Percentiles rank a stretch among this genome's conserved stretches.
phyloP scores from a whole-genome alignment of 345 rosid genomes.

The Kandelia obovata region DNA sequence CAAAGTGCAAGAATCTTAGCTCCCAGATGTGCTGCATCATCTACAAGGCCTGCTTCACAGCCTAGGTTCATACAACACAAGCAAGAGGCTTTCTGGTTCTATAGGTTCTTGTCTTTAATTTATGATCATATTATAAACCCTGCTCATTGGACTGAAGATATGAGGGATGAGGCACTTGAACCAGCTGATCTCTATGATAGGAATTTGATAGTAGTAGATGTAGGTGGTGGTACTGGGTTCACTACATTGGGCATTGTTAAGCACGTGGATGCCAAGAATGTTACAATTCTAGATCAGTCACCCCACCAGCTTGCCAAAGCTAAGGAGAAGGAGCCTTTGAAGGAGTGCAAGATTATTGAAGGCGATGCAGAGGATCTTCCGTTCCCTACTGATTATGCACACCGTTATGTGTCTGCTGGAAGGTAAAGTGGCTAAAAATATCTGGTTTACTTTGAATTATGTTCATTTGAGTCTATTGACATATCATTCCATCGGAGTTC shows the following conservation, averaged over 20 bases:
- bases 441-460: not conserved
- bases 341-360: conserved; percentile 35
- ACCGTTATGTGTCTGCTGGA: conserved; percentile 39
- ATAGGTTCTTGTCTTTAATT: conserved; percentile 35
- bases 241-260: conserved; percentile 44
- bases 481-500: too few relatives aligned
- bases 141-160: conserved; percentile 41
- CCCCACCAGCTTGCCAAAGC: conserved; percentile 47
- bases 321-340: conserved; percentile 38
- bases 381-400: conserved; percentile 34
- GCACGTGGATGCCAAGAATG: conserved; percentile 42
- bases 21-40: conserved; percentile 24
- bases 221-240: conserved; percentile 44
- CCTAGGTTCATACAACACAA: conserved; percentile 43
- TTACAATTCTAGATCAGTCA: conserved; percentile 40
- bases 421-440: conserved; percentile 17
- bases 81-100: conserved; percentile 40
- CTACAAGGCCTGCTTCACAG: conserved; percentile 38
- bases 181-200: conserved; percentile 34
- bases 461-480: not conserved
- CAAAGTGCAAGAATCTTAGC: conserved; percentile 12
- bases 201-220: conserved; percentile 35
- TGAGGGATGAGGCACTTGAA: conserved; percentile 39
- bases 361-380: conserved; percentile 42
- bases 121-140: conserved; percentile 40